Conservation (phyloP, 768 basidiomycete species). For the Mycena albidolilacea region DNA sequence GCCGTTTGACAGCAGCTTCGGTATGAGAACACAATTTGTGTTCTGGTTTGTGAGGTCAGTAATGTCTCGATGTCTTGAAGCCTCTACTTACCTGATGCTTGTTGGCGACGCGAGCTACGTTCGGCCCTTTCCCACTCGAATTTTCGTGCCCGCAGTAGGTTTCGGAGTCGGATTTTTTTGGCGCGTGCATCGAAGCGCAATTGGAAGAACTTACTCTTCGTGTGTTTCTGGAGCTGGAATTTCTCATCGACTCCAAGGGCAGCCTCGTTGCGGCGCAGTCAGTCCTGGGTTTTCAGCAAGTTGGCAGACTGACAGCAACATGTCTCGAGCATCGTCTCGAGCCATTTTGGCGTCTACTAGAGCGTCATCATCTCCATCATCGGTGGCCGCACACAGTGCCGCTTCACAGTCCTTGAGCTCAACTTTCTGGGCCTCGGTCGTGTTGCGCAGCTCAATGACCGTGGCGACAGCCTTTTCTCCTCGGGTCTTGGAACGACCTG, state of each 20-base stretch:
- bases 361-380: background rate
- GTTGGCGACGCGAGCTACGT: constrained; percentile 36
- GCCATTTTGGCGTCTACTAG: background rate
- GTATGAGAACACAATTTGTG: constrained; percentile 48
- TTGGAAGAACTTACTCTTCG: constrained; percentile 37
- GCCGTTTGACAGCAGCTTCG: constrained; percentile 39
- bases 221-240: constrained; percentile 26
- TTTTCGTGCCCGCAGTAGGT: constrained; percentile 42
- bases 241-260: constrained; percentile 12
- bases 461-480: constrained; percentile 4
- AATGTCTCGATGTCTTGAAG: too few relatives aligned
- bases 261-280: constrained; percentile 23
- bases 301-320: too few relatives aligned
- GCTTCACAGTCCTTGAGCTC: background rate
- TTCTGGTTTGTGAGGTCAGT: constrained; percentile 30
- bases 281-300: background rate
- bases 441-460: background rate
- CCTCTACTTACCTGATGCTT: constrained; percentile 34
- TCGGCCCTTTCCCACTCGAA: constrained; percentile 47
- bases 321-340: background rate
- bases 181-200: constrained; percentile 43
- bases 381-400: background rate
- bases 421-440: background rate
- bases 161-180: constrained; percentile 43
- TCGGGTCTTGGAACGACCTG: constrained; percentile 6